Percentiles rank a stretch among this genome's conserved stretches.
These are phyloP conservation scores for Fusarium marasasianum DNA, from an alignment of 2,329 filamentous ascomycete genomes.

Conservation along the genomic window DNA sequence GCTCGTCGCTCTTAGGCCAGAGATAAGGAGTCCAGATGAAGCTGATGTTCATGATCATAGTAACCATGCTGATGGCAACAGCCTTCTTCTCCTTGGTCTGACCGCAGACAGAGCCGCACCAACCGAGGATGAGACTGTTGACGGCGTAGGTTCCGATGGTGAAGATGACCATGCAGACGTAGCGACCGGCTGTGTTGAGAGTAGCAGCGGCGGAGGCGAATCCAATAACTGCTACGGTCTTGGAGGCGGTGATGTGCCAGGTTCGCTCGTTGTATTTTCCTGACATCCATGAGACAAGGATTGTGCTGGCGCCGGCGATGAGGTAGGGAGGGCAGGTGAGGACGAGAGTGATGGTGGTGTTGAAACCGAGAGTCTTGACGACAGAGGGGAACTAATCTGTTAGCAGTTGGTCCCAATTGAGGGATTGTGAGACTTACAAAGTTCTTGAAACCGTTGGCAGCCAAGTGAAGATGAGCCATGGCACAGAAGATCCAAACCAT, in stretches of 20 bases:
- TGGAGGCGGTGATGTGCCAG: constrained; percentile 57
- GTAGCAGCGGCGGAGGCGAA: constrained; percentile 41
- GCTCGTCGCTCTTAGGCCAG: constrained; percentile 38
- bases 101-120: constrained; percentile 53
- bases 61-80: constrained; percentile 51
- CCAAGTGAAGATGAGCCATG: constrained; percentile 61
- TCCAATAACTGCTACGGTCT: constrained; percentile 50
- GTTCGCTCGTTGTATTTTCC: constrained; percentile 58
- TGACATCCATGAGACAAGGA: constrained; percentile 48
- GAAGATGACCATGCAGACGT: constrained; percentile 51
- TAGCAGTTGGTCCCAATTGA: rapidly evolving
- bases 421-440: constrained; percentile 9
- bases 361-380: constrained; percentile 44
- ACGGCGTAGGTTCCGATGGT: constrained; percentile 53
- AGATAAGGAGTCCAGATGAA: constrained; percentile 43
- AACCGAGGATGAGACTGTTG: constrained; percentile 58
- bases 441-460: constrained; percentile 58
- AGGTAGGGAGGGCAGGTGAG: constrained; percentile 56
- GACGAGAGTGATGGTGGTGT: constrained; percentile 44
- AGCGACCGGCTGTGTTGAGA: constrained; percentile 34
- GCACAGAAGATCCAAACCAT: constrained; percentile 60
- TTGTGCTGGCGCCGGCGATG: constrained; percentile 46
- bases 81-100: constrained; percentile 62
- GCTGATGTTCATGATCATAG: constrained; percentile 41
- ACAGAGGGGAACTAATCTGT: constrained; percentile 37